Conservation (phyloP, 805 yeast genomes). For the Maudiozyma turicensis region DNA sequence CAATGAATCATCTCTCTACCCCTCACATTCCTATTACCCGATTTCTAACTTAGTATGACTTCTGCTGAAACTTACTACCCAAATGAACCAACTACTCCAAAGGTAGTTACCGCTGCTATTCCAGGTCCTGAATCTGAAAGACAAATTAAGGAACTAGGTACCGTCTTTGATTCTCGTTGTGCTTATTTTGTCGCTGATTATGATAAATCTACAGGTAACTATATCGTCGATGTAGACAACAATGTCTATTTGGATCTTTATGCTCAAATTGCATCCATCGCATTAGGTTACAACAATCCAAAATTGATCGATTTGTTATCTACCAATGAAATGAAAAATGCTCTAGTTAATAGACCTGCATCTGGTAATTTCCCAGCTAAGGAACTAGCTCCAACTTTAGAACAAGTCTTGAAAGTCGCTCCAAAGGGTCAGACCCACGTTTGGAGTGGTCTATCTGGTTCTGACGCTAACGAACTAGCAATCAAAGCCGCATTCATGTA, state of each 20-base stretch:
- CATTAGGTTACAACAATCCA: constrained; percentile 64
- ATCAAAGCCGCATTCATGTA: constrained; percentile 64
- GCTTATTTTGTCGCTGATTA: constrained; percentile 58
- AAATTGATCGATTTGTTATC: constrained; percentile 48
- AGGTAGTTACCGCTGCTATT: constrained; percentile 43
- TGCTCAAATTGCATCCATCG: constrained; percentile 66
- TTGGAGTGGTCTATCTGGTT: constrained; percentile 60
- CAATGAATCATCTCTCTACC: not conserved
- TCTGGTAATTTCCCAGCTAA: constrained; percentile 53
- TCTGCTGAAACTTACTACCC: constrained; percentile 60
- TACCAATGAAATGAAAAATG: constrained; percentile 52
- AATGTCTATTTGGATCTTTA: constrained; percentile 52
- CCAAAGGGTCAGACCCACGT: constrained; percentile 51
- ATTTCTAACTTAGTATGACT: constrained; percentile 2
- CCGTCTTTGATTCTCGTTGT: constrained; percentile 52
- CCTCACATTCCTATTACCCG: not conserved
- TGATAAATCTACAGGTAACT: constrained; percentile 53
- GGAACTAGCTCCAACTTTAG: constrained; percentile 41
- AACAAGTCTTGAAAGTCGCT: constrained; percentile 48
- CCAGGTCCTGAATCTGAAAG: constrained; percentile 70
- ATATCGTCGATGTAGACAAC: constrained; percentile 58
- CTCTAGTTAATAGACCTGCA: constrained; percentile 61
- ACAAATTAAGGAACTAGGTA: constrained; percentile 42
- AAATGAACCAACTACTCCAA: constrained; percentile 67
- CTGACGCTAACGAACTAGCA: constrained; percentile 64